Percentiles rank a stretch among this genome's conserved stretches.
Evolutionary conservation across 2,329 filamentous ascomycete species (phyloP).

Genomic region (Didymosphaeria variabile): DNA sequence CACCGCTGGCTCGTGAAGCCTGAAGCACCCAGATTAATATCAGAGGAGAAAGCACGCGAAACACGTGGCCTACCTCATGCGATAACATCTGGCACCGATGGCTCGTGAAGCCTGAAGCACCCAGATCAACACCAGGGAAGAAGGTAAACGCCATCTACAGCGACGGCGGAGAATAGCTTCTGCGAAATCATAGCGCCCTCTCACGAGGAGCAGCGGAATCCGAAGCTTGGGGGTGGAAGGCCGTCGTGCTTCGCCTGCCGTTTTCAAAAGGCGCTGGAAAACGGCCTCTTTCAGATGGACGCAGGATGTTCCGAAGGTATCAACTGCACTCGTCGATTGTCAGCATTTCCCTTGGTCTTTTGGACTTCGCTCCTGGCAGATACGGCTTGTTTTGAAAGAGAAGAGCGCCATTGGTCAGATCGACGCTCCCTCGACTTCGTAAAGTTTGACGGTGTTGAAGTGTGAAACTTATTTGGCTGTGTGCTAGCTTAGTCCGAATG

Average conservation of each 20-base stretch:
- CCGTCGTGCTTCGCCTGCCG: no score
- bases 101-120: conserved; percentile 1
- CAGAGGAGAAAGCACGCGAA: neutral
- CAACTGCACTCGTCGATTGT: no score
- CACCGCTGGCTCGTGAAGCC: neutral
- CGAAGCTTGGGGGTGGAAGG: no score
- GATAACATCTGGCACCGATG: neutral
- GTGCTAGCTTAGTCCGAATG: neutral
- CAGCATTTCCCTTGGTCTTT: no score
- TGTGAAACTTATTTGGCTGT: neutral
- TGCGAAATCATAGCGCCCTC: neutral
- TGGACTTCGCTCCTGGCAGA: no score
- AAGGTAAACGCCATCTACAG: no score
- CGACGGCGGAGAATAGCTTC: neutral
- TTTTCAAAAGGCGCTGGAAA: no score
- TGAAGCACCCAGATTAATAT: neutral
- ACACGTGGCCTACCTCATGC: neutral
- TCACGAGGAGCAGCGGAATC: neutral
- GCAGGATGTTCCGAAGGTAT: no score
- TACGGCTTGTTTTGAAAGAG: no score
- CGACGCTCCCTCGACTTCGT: no score
- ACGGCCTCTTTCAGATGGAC: no score
- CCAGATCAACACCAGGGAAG: neutral
- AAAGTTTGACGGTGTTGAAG: neutral
- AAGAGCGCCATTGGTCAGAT: no score